Percentiles rank a stretch among this genome's conserved stretches.
These are phyloP conservation scores for Cercophora samala DNA, from an alignment of 495 filamentous ascomycete species.

Conservation along the genomic window DNA sequence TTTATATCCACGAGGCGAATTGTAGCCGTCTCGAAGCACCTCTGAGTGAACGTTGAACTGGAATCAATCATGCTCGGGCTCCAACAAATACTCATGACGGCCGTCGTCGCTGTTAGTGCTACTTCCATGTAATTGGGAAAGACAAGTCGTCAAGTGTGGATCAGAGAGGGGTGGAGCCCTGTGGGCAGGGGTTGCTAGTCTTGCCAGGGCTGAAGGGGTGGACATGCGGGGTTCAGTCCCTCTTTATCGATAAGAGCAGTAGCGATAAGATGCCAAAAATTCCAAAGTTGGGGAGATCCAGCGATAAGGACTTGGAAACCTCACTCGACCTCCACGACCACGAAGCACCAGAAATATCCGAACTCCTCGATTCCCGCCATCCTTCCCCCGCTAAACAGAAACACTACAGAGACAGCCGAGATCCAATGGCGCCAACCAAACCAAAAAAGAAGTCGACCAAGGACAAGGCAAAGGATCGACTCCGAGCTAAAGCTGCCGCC, in stretches of 20 bases:
- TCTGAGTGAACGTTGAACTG: too few species aligned
- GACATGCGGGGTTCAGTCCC: neutral
- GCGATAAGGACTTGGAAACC: neutral
- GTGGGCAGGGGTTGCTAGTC: neutral
- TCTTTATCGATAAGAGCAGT: neutral
- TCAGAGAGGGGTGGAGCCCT: neutral
- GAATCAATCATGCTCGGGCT: too few species aligned
- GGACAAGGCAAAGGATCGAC: slow-evolving; percentile 27
- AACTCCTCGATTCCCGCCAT: neutral
- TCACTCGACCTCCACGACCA: neutral
- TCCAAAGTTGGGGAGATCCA: neutral
- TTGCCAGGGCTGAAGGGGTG: neutral
- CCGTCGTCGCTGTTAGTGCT: too few species aligned
- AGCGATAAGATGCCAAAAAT: neutral
- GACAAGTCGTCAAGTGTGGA: neutral
- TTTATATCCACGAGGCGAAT: too few species aligned
- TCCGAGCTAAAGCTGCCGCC: slow-evolving; percentile 32
- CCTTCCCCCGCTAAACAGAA: too few species aligned
- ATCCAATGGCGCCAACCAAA: slow-evolving; percentile 43
- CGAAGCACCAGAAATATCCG: neutral
- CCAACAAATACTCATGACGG: too few species aligned
- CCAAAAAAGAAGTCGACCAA: slow-evolving; percentile 42
- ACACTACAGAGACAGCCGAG: neutral
- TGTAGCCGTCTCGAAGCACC: too few species aligned
- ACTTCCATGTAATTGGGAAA: too few species aligned